Evolutionary conservation across 176 grass and related monocot species (phyloP), one percentile per base, ranked within the genome.

Genomic region (Triticum timopheevii): DNA sequence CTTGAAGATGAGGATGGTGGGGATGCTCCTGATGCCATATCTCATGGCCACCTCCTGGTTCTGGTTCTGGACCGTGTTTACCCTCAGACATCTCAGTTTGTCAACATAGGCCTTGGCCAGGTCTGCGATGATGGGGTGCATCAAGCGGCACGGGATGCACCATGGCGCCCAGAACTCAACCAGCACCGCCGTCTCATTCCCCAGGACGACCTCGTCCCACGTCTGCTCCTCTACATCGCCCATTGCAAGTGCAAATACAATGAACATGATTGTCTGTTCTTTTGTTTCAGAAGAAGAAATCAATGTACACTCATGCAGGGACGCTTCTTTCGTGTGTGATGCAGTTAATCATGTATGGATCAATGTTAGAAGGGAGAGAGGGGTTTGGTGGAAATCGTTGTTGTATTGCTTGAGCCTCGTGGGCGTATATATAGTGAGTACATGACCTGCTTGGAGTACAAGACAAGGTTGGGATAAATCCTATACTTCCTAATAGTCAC

Each of bases 161-260:
- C 92, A 89, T 6, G 92, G 86, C 30, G 83, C 89, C 92, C 84
- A 94, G 61, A 94, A 94, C 62, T 94, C 89, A 1, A 91, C 92
- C 28, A 94, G 81, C 30, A 89, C 92, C 10, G 86, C 75, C 6
- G 39, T 16, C 11, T 38, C 9, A 40, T 10, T 42, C 39, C 2
- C 39, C 39, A 42, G 39, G 39, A 42, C 39, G 39, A 42, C 1
- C 39, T 42, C 2, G 9, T 42, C 39, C 39, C 39, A 42, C 39
- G 39, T 42, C 87, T 81, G 80, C 56, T 75, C 82, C 47, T 68
- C 25, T 66, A 91, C 85, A 20, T 84, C 85, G 10, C 69, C 80
- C 76, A 88, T 81, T 91, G 80, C 47, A 81, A 58, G 80, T 3
- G 35, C 15, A 15, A 27, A 47, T 11, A 58, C 17, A 72, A n/a